phyloP scores from a whole-genome alignment of 129 eudicot genomes.

The Escallonia rubra region DNA sequence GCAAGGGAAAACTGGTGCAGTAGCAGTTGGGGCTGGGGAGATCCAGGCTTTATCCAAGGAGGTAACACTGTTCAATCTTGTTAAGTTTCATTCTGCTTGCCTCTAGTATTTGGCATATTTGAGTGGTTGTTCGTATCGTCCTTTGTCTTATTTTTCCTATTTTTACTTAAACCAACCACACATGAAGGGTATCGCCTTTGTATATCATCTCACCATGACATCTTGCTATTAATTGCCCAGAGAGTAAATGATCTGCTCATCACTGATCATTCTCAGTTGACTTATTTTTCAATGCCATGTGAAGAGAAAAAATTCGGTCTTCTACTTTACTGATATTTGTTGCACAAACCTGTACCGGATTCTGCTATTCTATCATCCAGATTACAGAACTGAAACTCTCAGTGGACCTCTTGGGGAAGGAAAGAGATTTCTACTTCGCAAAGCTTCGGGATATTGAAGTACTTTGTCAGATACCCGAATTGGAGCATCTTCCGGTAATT shows the following conservation, averaged over 20 bases:
- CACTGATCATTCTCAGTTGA: no score
- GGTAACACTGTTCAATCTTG: slow-evolving; percentile 28
- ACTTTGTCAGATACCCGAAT: slow-evolving; percentile 73
- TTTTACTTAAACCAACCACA: background rate
- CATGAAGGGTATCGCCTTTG: no score
- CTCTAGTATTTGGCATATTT: background rate
- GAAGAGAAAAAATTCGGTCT: no score
- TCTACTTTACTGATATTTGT: no score
- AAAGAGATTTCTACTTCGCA: slow-evolving; percentile 85
- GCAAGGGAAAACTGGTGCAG: slow-evolving; percentile 34
- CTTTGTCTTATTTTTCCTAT: background rate
- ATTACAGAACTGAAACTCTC: slow-evolving; percentile 77
- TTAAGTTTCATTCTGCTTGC: background rate
- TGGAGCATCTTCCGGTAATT: slow-evolving; percentile 68
- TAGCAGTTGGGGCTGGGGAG: slow-evolving; percentile 27
- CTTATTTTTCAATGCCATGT: no score
- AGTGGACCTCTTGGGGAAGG: slow-evolving; percentile 77
- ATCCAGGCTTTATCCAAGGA: slow-evolving; percentile 57
- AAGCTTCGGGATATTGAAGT: slow-evolving; percentile 82
- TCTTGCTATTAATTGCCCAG: no score
- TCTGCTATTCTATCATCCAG: slow-evolving; percentile 31
- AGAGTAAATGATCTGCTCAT: no score
- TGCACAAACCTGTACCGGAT: background rate
- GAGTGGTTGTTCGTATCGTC: background rate
- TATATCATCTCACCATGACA: no score